Base-by-base conservation (phyloP, 2,329 filamentous ascomycete species). In the Xylariomycetidae sp. region DNA sequence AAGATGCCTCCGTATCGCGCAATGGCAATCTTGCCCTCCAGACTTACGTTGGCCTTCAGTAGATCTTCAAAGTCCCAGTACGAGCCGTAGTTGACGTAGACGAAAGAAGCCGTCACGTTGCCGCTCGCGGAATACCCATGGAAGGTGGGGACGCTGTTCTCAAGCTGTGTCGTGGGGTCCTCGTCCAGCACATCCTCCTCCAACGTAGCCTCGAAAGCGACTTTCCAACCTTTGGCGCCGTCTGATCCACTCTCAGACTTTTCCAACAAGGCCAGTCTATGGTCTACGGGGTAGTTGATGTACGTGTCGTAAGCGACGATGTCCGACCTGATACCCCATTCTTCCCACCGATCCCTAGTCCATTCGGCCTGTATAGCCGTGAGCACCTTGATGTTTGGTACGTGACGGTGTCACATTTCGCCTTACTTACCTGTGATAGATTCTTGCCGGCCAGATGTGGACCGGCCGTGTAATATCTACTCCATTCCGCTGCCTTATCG, bases 111-210 rank as follows among this genome's bases (percentile, higher is more conserved):
- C 0, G 90, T 96, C 30, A 94, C 90, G 57, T 97, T 94, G 17
- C 90, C 90, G 40, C 72, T 89, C 4, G 88, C 88, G 4, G 88
- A 94, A 60, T 96, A 97, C 33, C 90, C 92, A 54, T 97, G 90
- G 66, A 97, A 97, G 0, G 84, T 90, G 1, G 90, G 88, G 16
- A 97, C 74, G 18, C 87, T 72, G 50, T 88, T 74, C 8, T 74
- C 62, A 28, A 88, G 66, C 15, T 79, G 74, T 13, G 80, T 88
- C 0, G 88, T 94, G 3, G 80, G 74, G 56, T 98, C 92, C 33
- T 94, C 82, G 0, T 87, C 72, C 5, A 97, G 66, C 2, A 90
- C 72, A 53, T 94, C 88, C 59, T 98, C 92, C 48, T 85, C 79
- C 25, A 97, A 64, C 2, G 77, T 81, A 1, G 89, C 90, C 54